Evolutionary conservation across 2,329 filamentous ascomycete species (phyloP).

Genomic region (Helotiales sp.): DNA sequence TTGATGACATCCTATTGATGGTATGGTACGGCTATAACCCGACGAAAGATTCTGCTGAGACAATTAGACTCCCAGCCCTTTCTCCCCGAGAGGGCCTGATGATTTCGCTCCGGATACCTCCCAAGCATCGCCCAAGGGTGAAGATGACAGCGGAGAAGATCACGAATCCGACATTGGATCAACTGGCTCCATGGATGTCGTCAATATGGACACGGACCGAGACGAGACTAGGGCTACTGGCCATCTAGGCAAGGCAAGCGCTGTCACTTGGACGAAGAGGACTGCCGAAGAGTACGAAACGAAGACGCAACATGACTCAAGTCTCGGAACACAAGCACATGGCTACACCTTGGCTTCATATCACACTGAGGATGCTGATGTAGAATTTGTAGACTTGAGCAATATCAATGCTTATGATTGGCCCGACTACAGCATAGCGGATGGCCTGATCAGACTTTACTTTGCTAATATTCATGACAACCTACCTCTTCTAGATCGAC

Average conservation of each 20-base stretch:
- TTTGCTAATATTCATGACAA: constrained; percentile 25
- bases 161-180: constrained; percentile 27
- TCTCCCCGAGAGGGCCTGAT: constrained; percentile 3
- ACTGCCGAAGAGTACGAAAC: constrained; percentile 15
- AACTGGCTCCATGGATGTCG: constrained; percentile 28
- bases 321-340: background rate
- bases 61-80: constrained; percentile 6
- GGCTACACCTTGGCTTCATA: constrained; percentile 20
- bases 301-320: background rate
- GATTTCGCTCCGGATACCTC: background rate
- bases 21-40: constrained; percentile 6
- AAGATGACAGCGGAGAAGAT: constrained; percentile 10
- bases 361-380: constrained; percentile 28
- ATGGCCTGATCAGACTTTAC: constrained; percentile 22
- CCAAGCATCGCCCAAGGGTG: constrained; percentile 6
- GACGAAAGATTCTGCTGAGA: background rate
- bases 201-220: constrained; percentile 25
- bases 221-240: constrained; percentile 25
- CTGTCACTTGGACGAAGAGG: constrained; percentile 27
- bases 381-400: constrained; percentile 17
- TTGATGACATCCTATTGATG: constrained; percentile 26
- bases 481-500: constrained; percentile 25
- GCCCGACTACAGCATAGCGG: constrained; percentile 19
- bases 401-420: constrained; percentile 22
- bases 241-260: constrained; percentile 26